Percentiles rank a stretch among this genome's conserved stretches.
Conservation (phyloP, 1,284 basidiomycete genomes). For the Microbotryum silenes-acaulis region DNA sequence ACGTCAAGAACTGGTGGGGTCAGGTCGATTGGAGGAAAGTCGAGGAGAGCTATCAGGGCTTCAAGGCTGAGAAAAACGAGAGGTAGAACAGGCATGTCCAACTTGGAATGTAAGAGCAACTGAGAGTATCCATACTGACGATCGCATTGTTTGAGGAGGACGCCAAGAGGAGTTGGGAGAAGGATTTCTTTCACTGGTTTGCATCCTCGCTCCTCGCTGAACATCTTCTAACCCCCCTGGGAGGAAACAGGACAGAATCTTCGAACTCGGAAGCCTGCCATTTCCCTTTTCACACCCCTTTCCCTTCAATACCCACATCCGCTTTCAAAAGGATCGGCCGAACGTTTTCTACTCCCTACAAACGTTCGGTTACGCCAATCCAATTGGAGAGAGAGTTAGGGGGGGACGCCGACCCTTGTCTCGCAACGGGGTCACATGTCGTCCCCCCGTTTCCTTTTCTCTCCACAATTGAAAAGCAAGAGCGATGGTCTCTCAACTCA, state of each 20-base stretch:
- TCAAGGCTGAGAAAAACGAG: background rate
- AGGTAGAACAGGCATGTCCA: background rate
- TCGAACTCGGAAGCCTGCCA: too few relatives aligned
- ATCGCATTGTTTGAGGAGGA: background rate
- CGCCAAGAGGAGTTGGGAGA: background rate
- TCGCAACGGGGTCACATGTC: too few relatives aligned
- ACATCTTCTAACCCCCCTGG: background rate
- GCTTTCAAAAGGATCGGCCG: background rate
- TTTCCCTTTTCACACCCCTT: background rate
- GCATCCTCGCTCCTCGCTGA: background rate
- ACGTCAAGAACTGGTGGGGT: constrained; percentile 81
- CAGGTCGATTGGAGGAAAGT: constrained; percentile 78
- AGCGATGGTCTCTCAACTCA: constrained; percentile 8
- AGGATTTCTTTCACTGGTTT: background rate
- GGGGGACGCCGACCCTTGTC: too few relatives aligned
- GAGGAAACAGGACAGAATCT: background rate
- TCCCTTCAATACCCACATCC: background rate
- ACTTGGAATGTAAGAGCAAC: background rate
- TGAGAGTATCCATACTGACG: background rate
- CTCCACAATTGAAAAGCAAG: background rate
- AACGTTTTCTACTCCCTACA: background rate
- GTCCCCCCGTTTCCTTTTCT: background rate
- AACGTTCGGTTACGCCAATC: background rate
- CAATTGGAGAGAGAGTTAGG: background rate
- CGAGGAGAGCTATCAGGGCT: constrained; percentile 47